phyloP scores from a whole-genome alignment of 1,139 yeast genomes.

The Nakaseomyces uthaithaninus region DNA sequence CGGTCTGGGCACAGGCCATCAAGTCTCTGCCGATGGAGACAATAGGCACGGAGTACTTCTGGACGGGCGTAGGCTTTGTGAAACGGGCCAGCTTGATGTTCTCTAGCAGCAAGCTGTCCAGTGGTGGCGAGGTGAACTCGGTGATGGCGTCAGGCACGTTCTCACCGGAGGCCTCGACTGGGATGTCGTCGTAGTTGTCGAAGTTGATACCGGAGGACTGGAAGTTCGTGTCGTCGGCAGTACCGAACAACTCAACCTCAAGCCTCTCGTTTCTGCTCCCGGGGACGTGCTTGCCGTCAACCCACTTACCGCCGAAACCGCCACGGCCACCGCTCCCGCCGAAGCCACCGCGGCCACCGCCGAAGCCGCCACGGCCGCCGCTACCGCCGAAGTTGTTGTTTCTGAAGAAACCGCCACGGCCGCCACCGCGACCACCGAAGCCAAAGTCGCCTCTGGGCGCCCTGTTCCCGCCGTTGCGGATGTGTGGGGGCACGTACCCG shows the following conservation, averaged over 20 bases:
- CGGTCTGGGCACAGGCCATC: constrained; percentile 99
- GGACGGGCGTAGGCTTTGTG: constrained; percentile 96
- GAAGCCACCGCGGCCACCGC: constrained; percentile 19
- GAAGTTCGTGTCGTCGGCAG: constrained; percentile 68
- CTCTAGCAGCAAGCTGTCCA: constrained; percentile 78
- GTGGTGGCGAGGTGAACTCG: constrained; percentile 84
- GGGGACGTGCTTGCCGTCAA: constrained; percentile 82
- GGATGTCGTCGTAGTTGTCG: constrained; percentile 96
- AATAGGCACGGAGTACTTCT: constrained; percentile 95
- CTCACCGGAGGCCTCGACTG: constrained; percentile 95
- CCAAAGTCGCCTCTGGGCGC: constrained; percentile 6
- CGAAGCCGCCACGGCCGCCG: constrained; percentile 18
- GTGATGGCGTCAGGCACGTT: constrained; percentile 91
- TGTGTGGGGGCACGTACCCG: constrained; percentile 65
- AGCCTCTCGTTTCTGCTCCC: constrained; percentile 62
- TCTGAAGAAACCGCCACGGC: constrained; percentile 23
- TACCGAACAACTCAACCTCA: constrained; percentile 82
- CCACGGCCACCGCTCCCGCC: constrained; percentile 31
- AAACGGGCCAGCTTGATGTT: constrained; percentile 85
- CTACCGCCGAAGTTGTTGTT: constrained; percentile 22
- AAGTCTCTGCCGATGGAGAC: constrained; percentile 93
- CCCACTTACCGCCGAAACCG: constrained; percentile 49
- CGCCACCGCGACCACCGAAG: constrained; percentile 20
- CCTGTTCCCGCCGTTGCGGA: constrained; percentile 32
- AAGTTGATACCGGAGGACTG: constrained; percentile 97